Evolutionary conservation across 192 early-diverging fungal genomes (phyloP), one percentile per base, ranked within the genome.

Genomic region (Linnemannia zychae): DNA sequence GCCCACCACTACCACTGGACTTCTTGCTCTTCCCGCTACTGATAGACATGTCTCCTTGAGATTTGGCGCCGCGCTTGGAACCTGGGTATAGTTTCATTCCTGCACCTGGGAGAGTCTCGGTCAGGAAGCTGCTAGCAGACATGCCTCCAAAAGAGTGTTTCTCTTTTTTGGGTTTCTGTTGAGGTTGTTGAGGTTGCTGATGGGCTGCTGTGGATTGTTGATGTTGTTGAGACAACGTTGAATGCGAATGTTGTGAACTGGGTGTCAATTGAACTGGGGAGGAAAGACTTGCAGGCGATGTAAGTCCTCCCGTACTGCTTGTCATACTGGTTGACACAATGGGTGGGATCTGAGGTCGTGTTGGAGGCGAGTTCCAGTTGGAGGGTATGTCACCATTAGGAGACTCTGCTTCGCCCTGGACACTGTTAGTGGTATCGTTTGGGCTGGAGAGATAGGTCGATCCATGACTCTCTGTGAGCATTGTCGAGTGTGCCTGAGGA

Each of bases 91-190:
- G 69, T 67, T 78, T 84, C 72, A 78, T 78, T 6, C 76, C 76
- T 65, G 82, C 75, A 22, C 77, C 71, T 38, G 81, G 77, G 5
- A 85, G 63, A 36, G 77, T 79, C 40, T 85, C 83, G 2, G 81
- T 82, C 65, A 85, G 40, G 50, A 85, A 85, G 28, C 68, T 84
- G 37, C 81, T 84, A 2, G 81, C 81, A 46, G 83, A 84, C 72
- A 79, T 85, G 46, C 83, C 83, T 66, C 77, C 82, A 71, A 85
- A 85, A 7, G 83, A 20, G 47, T 85, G 77, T 40, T 79, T 79
- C 28, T 85, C 83, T 24, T 79, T 85, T 44, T 85, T 85, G 9
- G 73, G 67, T 48, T 85, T 85, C 28, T 72, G 75, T 28, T 38
- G n/a, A 17, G 53, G 73, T 34, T 66, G 75, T 28, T 72, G 77